Percentiles rank a stretch among this genome's conserved stretches.
Conservation (phyloP, 805 yeast species). For the Torulaspora indica region DNA sequence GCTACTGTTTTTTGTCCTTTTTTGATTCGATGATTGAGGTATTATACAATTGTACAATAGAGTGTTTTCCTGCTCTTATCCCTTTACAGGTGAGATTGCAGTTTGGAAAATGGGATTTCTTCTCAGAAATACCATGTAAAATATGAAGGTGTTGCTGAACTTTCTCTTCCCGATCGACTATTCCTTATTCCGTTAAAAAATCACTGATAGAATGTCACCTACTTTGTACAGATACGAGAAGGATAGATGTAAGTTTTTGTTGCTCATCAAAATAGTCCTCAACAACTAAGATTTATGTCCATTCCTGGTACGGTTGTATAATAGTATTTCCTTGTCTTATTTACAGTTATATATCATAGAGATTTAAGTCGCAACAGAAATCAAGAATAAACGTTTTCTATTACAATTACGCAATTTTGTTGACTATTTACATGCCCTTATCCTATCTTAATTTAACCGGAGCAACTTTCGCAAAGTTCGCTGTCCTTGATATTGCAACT, state of each 20-base stretch:
- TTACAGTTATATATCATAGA: slow-evolving; percentile 3
- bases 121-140: slow-evolving; percentile 8
- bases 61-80: slow-evolving; percentile 14
- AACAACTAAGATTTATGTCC: slow-evolving; percentile 5
- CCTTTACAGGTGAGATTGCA: slow-evolving; percentile 1
- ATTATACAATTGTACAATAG: slow-evolving; percentile 30
- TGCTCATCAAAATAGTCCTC: slow-evolving; percentile 12
- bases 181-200: slow-evolving; percentile 9
- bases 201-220: slow-evolving; percentile 15
- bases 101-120: slow-evolving; percentile 12
- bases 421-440: background rate
- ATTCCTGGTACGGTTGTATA: slow-evolving; percentile 19
- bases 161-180: slow-evolving; percentile 6
- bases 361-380: slow-evolving; percentile 1
- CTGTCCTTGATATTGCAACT: slow-evolving; percentile 93
- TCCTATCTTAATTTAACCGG: slow-evolving; percentile 55
- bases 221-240: slow-evolving; percentile 13
- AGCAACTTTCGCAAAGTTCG: slow-evolving; percentile 95
- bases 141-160: slow-evolving; percentile 1
- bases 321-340: slow-evolving; percentile 11
- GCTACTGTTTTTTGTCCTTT: slow-evolving; percentile 8
- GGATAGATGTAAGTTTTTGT: slow-evolving; percentile 14
- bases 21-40: slow-evolving; percentile 18
- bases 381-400: background rate
- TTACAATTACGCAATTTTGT: background rate